A percentile compares a stretch with the other conserved stretches of the same genome.
Evolutionary conservation across 352 stramenopile species (phyloP).

Genomic region (Phytophthora podocarpi): DNA sequence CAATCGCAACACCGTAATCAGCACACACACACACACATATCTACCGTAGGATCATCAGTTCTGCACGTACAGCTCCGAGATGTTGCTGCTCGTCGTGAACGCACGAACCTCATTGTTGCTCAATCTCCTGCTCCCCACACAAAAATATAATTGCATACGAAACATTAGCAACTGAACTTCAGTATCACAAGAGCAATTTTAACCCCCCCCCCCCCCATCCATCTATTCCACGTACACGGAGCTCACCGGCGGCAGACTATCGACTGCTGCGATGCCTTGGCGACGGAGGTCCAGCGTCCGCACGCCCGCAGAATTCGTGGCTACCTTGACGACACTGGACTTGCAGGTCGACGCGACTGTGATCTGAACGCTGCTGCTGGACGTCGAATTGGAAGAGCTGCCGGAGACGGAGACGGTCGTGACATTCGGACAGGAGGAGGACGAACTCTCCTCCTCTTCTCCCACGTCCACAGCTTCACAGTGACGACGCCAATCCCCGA

Average conservation of each 20-base stretch:
- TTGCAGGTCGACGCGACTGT: slow-evolving; percentile 23
- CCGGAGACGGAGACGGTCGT: slow-evolving; percentile 28
- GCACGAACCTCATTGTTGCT: slow-evolving; percentile 34
- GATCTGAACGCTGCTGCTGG: slow-evolving; percentile 25
- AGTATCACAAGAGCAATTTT: too few species aligned
- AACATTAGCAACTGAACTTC: background rate
- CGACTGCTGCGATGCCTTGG: slow-evolving; percentile 24
- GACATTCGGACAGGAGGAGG: slow-evolving; percentile 34
- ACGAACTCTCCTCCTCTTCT: slow-evolving; percentile 23
- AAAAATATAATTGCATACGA: background rate
- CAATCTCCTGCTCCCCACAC: slow-evolving; percentile 22
- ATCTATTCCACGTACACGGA: slow-evolving; percentile 30
- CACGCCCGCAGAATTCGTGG: slow-evolving; percentile 1
- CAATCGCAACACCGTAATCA: background rate
- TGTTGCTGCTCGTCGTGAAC: slow-evolving; percentile 21
- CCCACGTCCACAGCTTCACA: slow-evolving; percentile 34
- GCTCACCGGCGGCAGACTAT: slow-evolving; percentile 24
- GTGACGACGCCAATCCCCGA: background rate
- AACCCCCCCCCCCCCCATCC: too few species aligned
- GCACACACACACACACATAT: background rate
- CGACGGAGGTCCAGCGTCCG: slow-evolving; percentile 28
- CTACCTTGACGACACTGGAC: slow-evolving; percentile 21
- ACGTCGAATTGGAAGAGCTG: slow-evolving; percentile 13
- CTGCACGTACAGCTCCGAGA: slow-evolving; percentile 28
- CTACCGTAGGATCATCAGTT: too few species aligned